Base-by-base conservation (phyloP, 208 protist genomes). In the Acanthamoeba royreba region DNA sequence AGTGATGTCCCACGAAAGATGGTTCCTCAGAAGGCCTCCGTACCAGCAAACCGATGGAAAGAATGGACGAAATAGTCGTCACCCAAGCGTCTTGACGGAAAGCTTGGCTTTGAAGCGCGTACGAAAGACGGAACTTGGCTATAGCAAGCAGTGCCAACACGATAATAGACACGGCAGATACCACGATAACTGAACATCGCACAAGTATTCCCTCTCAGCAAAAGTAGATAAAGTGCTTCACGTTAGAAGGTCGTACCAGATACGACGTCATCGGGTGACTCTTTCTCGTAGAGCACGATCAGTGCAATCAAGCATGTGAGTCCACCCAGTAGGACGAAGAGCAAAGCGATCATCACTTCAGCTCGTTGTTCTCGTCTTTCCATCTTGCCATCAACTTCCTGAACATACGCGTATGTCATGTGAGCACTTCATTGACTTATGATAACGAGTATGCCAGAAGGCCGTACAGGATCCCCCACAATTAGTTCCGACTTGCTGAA, bases 81-180 rank as follows among this genome's bases (percentile, higher is more conserved):
- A 85, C 74, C 40, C 40, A 85, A 31, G 74, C 74, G 74, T 85
- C 74, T 45, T 85, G 74, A 25, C 74, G 74, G 74, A 85, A 85
- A 15, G 74, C 40, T 35, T 52, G 42, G 25, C 74, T 85, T 17
- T 52, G 40, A 11, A 85, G 74, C 3, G 74, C 74, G 11, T 2
- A 13, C 38, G 74, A 19, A 45, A 85, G 74, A 52, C 74, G 74
- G 43, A 85, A 85, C 74, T 85, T 85, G 74, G 74, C 74, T 31
- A 85, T 28, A 3, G 74, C 74, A 19, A 85, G 74, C 74, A 85
- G 9, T 9, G 74, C 74, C 74, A 85, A 28, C 74, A 85, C 74
- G 15, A 85, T 31, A 11, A 85, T 85, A 11, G 74, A 85, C 25
- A 85, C 25, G 2, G 74, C 74, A 11, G 74, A 17, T 11, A 85